phyloP scores from a whole-genome alignment of 305 asterid species.

The Rubia balearica region DNA sequence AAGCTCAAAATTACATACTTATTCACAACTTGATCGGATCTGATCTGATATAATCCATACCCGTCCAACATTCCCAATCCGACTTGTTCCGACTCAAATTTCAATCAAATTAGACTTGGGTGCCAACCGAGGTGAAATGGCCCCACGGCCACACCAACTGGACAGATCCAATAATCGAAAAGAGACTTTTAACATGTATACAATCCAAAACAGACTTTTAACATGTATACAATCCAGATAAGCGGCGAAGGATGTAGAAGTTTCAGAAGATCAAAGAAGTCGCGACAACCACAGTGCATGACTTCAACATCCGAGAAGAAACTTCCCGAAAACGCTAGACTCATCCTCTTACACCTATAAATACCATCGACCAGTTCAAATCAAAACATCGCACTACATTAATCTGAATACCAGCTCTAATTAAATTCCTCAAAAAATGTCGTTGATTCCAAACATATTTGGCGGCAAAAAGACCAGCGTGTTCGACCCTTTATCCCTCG shows the following conservation, averaged over 20 bases:
- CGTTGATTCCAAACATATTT: constrained; percentile 16
- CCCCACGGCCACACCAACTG: too few relatives aligned
- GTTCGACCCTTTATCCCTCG: constrained; percentile 13
- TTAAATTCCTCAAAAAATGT: constrained; percentile 1
- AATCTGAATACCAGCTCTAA: too few relatives aligned
- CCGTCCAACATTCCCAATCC: too few relatives aligned
- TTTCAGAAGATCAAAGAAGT: not conserved
- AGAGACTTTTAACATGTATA: not conserved
- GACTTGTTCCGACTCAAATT: too few relatives aligned
- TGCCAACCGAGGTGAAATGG: too few relatives aligned
- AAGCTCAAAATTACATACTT: too few relatives aligned
- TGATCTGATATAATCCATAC: too few relatives aligned
- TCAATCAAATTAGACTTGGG: too few relatives aligned
- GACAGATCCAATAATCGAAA: not conserved
- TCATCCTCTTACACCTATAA: not conserved
- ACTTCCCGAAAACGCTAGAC: not conserved
- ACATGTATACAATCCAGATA: not conserved
- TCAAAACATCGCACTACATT: not conserved
- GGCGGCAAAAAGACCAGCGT: constrained; percentile 9
- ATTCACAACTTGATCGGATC: too few relatives aligned
- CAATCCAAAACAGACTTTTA: not conserved
- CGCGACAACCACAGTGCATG: not conserved
- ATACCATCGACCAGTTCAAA: not conserved
- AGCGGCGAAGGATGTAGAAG: not conserved
- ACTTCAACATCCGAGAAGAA: not conserved